phyloP scores from a whole-genome alignment of 2,329 filamentous ascomycete species.

The Amesomyces nigricolor region DNA sequence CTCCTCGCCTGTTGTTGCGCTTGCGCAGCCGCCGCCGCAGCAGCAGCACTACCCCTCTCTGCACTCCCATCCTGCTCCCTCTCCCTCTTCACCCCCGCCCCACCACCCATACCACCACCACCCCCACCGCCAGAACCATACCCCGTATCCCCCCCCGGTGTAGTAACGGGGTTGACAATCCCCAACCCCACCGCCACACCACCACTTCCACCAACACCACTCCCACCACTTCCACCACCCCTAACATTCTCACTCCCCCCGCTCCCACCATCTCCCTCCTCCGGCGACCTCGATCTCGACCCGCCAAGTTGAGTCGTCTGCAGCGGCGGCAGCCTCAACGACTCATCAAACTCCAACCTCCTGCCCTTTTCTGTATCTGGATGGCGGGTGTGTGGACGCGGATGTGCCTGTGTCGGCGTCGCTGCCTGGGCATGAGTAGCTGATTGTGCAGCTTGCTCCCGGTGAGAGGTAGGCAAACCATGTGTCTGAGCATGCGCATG shows the following conservation, averaged over 20 bases:
- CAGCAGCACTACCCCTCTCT: not conserved
- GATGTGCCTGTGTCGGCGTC: no score
- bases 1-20: conserved; percentile 32
- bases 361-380: no score
- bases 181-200: not conserved
- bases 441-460: no score
- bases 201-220: not conserved
- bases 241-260: no score
- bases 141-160: not conserved
- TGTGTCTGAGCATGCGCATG: no score
- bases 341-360: no score
- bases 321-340: conserved; percentile 38
- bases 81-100: not conserved
- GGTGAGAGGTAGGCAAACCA: no score
- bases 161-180: not conserved
- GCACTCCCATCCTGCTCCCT: not conserved
- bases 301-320: conserved; percentile 33
- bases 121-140: not conserved
- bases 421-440: no score
- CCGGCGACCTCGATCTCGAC: not conserved
- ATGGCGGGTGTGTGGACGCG: no score
- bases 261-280: not conserved
- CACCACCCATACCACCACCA: not conserved
- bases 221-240: not conserved
- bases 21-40: no score